Percentiles rank a stretch among this genome's conserved stretches.
phyloP scores from a whole-genome alignment of 805 yeast species.

The Barnettozyma pratensis region DNA sequence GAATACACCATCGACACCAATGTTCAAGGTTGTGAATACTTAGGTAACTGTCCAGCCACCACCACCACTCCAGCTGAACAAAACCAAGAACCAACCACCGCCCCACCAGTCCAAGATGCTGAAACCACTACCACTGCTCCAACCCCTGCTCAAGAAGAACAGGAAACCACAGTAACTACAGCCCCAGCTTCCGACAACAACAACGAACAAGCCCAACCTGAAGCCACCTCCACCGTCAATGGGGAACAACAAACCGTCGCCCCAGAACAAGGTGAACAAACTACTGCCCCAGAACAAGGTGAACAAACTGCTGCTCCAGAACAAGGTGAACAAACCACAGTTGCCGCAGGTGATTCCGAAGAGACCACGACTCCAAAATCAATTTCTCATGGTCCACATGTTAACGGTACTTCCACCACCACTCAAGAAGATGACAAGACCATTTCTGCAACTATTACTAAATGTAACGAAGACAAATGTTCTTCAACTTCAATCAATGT shows the following conservation, averaged over 20 bases:
- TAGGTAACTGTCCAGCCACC: conserved; percentile 5
- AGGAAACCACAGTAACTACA: neutral
- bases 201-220: too few relatives aligned
- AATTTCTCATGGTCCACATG: neutral
- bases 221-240: too few relatives aligned
- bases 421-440: neutral
- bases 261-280: neutral
- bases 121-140: neutral
- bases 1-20: conserved; percentile 4
- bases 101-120: neutral
- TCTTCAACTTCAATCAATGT: neutral
- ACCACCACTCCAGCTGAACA: neutral
- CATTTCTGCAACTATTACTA: too few relatives aligned
- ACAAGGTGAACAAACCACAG: neutral
- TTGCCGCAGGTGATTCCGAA: neutral
- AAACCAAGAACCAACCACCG: neutral
- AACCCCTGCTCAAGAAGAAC: neutral
- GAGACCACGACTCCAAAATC: neutral
- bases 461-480: too few relatives aligned
- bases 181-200: too few relatives aligned
- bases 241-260: too few relatives aligned
- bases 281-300: neutral
- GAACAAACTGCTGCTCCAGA: neutral
- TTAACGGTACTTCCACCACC: neutral
- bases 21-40: conserved; percentile 6